Percentiles rank a stretch among this genome's conserved stretches.
Conservation (phyloP, 371 early-diverging fungal genomes). For the Blastocladiella emersonii region DNA sequence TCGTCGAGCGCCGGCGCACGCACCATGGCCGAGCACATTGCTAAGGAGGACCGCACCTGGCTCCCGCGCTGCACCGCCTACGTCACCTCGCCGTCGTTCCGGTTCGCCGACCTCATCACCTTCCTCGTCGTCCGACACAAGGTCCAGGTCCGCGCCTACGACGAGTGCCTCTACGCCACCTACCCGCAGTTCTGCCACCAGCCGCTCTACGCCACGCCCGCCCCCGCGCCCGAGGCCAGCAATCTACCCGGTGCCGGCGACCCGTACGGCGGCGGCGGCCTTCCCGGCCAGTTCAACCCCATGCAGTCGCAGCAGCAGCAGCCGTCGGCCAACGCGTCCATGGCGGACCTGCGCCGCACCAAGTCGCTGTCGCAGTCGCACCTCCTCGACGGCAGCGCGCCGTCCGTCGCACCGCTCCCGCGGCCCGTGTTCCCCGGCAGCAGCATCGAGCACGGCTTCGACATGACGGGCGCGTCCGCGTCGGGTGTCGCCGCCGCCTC, state of each 20-base stretch:
- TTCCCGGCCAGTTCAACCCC: too few relatives aligned
- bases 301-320: background rate
- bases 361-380: background rate
- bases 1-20: background rate
- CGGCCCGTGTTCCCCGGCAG: too few relatives aligned
- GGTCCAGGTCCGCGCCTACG: background rate
- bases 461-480: too few relatives aligned
- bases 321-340: background rate
- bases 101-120: background rate
- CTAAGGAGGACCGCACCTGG: background rate
- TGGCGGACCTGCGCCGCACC: background rate
- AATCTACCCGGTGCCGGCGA: too few relatives aligned
- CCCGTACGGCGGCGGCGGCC: too few relatives aligned
- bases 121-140: background rate
- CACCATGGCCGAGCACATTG: background rate
- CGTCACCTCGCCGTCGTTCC: background rate
- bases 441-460: too few relatives aligned
- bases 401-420: too few relatives aligned
- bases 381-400: background rate
- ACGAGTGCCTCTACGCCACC: slow-evolving; percentile 4
- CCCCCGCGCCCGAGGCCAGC: background rate
- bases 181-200: background rate
- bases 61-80: slow-evolving; percentile 2
- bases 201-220: background rate
- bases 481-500: background rate